phyloP scores from a whole-genome alignment of 768 basidiomycete species.

The Suillus subaureus region DNA sequence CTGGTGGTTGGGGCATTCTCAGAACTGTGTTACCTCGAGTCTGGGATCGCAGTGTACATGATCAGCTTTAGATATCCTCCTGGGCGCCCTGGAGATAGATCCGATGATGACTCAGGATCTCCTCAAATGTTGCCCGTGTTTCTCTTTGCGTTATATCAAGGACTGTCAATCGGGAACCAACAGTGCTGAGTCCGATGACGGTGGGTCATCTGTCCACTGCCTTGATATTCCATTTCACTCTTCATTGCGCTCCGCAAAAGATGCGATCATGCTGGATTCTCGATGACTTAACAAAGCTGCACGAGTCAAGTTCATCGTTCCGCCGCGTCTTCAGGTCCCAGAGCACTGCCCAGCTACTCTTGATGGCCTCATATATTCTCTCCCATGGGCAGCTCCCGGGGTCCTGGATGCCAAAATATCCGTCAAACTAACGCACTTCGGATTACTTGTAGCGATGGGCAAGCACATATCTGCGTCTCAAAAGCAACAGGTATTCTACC shows the following conservation, averaged over 20 bases:
- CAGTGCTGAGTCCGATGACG: background rate
- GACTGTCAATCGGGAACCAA: background rate
- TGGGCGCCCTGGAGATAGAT: conserved; percentile 34
- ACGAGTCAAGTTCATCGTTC: conserved; percentile 65
- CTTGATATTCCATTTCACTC: background rate
- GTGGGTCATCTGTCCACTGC: background rate
- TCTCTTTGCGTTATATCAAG: conserved; percentile 6
- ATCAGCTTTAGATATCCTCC: conserved; percentile 71
- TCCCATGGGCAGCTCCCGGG: background rate
- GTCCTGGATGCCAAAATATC: conserved; percentile 36
- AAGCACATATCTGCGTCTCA: conserved; percentile 61
- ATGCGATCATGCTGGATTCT: conserved; percentile 42
- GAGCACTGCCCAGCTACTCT: conserved; percentile 69
- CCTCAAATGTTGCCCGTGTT: conserved; percentile 4
- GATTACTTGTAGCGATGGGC: conserved; percentile 66
- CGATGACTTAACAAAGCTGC: conserved; percentile 70
- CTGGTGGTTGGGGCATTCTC: conserved; percentile 81
- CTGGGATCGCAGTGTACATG: conserved; percentile 73
- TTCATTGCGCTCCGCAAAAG: conserved; percentile 22
- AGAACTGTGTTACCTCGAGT: conserved; percentile 64
- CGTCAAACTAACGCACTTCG: conserved; percentile 74
- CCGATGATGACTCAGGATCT: background rate
- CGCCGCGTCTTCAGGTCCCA: conserved; percentile 75
- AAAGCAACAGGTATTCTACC: conserved; percentile 67
- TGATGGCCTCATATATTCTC: conserved; percentile 57